Evolutionary conservation across 768 basidiomycete genomes (phyloP).

Genomic region (Mycena galopus): DNA sequence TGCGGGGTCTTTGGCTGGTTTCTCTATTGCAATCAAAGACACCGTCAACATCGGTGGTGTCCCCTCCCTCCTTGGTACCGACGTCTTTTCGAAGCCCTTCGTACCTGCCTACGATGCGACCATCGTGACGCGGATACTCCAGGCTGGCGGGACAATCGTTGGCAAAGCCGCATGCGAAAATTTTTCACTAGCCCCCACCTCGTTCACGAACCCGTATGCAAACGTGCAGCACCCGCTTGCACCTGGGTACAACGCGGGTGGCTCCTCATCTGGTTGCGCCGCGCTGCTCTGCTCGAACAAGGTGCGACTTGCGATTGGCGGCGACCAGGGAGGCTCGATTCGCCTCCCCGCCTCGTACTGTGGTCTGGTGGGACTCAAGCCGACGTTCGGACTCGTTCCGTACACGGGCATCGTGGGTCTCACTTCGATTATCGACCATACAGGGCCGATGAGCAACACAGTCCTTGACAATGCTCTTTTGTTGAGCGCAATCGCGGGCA

Average conservation of each 20-base stretch:
- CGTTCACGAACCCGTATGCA: conserved; percentile 35
- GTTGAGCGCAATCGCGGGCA: conserved; percentile 58
- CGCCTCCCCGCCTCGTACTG: conserved; percentile 57
- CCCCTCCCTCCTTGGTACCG: conserved; percentile 66
- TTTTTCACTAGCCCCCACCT: conserved; percentile 69
- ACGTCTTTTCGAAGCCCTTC: conserved; percentile 64
- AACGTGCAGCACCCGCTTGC: conserved; percentile 53
- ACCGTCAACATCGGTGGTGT: conserved; percentile 67
- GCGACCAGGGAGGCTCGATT: conserved; percentile 59
- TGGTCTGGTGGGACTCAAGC: conserved; percentile 59
- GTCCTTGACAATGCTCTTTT: conserved; percentile 57
- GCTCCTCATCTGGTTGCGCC: conserved; percentile 53
- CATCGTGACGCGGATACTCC: conserved; percentile 61
- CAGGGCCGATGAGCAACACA: conserved; percentile 54
- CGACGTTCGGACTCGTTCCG: conserved; percentile 57
- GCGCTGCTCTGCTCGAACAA: conserved; percentile 48
- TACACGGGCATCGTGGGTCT: conserved; percentile 60
- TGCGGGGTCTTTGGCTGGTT: conserved; percentile 41
- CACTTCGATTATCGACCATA: conserved; percentile 56
- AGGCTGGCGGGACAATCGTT: conserved; percentile 62
- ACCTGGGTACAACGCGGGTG: conserved; percentile 50
- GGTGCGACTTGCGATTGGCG: conserved; percentile 55
- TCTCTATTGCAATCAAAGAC: conserved; percentile 70
- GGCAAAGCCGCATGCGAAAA: conserved; percentile 86
- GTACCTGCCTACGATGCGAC: conserved; percentile 74